phyloP scores from a whole-genome alignment of 768 basidiomycete species.

The Galerina sulciceps region DNA sequence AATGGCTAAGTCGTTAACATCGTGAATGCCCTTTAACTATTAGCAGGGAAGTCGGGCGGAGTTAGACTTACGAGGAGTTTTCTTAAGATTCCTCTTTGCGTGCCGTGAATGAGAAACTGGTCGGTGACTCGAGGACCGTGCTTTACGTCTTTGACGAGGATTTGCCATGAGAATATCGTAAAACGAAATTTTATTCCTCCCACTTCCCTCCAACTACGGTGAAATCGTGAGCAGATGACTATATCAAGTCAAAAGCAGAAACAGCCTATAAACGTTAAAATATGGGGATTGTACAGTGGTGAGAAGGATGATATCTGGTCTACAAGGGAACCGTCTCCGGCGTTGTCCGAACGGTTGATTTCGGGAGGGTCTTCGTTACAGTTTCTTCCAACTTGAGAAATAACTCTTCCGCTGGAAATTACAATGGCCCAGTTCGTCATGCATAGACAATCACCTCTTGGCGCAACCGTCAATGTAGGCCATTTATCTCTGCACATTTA shows the following conservation, averaged over 20 bases:
- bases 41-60: background rate
- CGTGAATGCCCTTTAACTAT: conserved; percentile 11
- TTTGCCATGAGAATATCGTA: conserved; percentile 70
- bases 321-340: conserved; percentile 23
- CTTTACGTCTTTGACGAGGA: conserved; percentile 90
- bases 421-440: conserved; percentile 49
- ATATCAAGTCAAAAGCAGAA: background rate
- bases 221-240: background rate
- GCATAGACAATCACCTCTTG: conserved; percentile 41
- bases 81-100: conserved; percentile 77
- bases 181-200: background rate
- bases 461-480: conserved; percentile 42
- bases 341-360: conserved; percentile 31
- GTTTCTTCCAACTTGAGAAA: conserved; percentile 7
- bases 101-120: conserved; percentile 74
- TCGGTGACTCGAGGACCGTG: conserved; percentile 75
- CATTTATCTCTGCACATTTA: background rate
- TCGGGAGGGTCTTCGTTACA: conserved; percentile 32
- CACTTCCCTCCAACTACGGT: background rate
- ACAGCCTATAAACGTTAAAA: background rate
- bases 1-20: conserved; percentile 57
- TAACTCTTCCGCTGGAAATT: background rate
- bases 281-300: background rate
- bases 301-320: background rate
- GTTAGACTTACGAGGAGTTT: conserved; percentile 66